Percentiles rank a stretch among this genome's conserved stretches.
Conservation (phyloP, 2,329 filamentous ascomycete genomes). For the Trichoderma guizhouense region DNA sequence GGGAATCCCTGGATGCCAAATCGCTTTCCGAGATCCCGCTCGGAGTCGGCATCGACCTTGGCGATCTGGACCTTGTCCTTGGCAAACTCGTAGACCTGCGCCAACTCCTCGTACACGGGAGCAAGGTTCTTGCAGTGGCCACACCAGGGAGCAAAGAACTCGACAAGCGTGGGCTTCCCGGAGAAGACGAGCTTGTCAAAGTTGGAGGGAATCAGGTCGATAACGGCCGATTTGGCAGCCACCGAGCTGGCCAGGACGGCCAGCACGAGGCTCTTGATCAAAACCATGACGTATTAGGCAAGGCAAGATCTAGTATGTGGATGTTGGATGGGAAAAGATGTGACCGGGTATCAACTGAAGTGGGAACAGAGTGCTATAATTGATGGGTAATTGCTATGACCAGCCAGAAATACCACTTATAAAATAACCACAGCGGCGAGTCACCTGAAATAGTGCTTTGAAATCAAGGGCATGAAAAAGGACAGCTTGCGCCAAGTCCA, state of each 20-base stretch:
- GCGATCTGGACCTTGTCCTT: slow-evolving; percentile 77
- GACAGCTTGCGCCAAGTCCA: slow-evolving; percentile 18
- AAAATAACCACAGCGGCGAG: background rate
- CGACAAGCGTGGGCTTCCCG: slow-evolving; percentile 91
- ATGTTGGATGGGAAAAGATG: background rate
- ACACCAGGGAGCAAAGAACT: slow-evolving; percentile 99
- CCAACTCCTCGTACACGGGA: slow-evolving; percentile 91
- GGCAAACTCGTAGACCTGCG: slow-evolving; percentile 60
- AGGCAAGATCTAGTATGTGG: background rate
- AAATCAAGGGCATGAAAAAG: slow-evolving; percentile 18
- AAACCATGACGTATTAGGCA: slow-evolving; percentile 44
- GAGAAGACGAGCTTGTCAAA: slow-evolving; percentile 89
- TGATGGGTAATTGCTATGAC: background rate
- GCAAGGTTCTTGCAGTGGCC: slow-evolving; percentile 98
- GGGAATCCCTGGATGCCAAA: slow-evolving; percentile 94
- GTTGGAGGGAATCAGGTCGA: slow-evolving; percentile 85
- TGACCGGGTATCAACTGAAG: background rate
- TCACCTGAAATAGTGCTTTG: slow-evolving; percentile 14
- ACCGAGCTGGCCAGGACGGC: slow-evolving; percentile 53
- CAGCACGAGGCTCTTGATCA: slow-evolving; percentile 59
- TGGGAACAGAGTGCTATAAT: background rate
- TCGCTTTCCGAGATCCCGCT: slow-evolving; percentile 77
- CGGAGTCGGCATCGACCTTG: slow-evolving; percentile 92
- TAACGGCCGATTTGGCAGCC: slow-evolving; percentile 74
- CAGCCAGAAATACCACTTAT: background rate